Evolutionary conservation across 2,329 filamentous ascomycete genomes (phyloP), one percentile per base, ranked within the genome.

Genomic region (Setomelanomma holmii): DNA sequence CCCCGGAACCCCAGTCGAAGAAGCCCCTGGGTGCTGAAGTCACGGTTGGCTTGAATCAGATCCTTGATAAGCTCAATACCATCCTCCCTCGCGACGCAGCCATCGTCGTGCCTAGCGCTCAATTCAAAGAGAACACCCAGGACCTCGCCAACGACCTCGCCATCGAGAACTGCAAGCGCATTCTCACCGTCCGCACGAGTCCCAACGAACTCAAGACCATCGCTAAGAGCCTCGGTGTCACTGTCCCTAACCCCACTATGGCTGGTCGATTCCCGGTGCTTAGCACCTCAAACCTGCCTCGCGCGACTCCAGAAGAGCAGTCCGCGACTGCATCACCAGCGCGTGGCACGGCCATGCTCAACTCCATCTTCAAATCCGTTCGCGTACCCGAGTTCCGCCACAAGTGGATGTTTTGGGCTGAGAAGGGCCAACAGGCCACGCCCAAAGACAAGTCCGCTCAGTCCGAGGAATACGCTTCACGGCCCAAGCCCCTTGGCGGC

Each of bases 341-440:
- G 49, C 87, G 89, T 67, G 89, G 90, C 74, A 86, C 89, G 75
- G 89, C 89, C 50, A 92, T 92, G 86, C 86, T 76, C 49, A 71
- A 74, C 48, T 71, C 68, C 49, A 75, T 79, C 50, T 75, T 78
- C 57, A 75, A 77, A 48, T 76, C 76, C 44, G 75, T 79, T 36
- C 76, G 79, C 41, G 75, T 79, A 5, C 80, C 79, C 42, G 78
- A 80, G n/a, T 76, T 82, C 46, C 76, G 79, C 49, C 79, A 81
- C 69, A 72, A 72, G 53, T 82, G 80, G 80, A 75, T 80, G 59
- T 82, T 82, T 68, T 82, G 79, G 77, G 79, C 81, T 54, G 80
- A 82, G 51, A 73, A 74, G 45, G 67, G 68, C 22, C 67, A 70
- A 56, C 63, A 68, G 42, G 59, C 62, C 22, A 53, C 64, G 14